phyloP scores from a whole-genome alignment of 1,284 basidiomycete species.

The Tilletia indica region DNA sequence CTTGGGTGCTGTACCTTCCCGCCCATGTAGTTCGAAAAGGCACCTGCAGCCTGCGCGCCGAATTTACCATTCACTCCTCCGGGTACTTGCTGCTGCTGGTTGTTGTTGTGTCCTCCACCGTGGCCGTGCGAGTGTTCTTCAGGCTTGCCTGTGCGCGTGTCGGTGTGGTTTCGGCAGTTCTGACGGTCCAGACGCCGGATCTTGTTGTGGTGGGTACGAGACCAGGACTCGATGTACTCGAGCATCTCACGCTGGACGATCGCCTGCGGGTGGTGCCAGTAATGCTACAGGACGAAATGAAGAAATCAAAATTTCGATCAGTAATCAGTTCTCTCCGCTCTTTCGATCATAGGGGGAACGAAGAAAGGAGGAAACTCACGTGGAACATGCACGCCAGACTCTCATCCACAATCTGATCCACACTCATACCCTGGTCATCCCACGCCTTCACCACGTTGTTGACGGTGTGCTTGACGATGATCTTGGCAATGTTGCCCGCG shows the following conservation, averaged over 20 bases:
- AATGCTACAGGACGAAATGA: constrained; percentile 23
- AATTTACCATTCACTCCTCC: constrained; percentile 5
- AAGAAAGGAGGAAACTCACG: constrained; percentile 9
- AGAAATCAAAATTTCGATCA: too few relatives aligned
- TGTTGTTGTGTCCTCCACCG: constrained; percentile 24
- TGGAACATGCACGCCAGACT: constrained; percentile 49
- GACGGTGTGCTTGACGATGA: too few relatives aligned
- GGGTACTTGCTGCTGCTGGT: constrained; percentile 5
- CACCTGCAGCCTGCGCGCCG: constrained; percentile 1
- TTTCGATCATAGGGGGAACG: too few relatives aligned
- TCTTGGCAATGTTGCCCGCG: too few relatives aligned
- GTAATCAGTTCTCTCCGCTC: too few relatives aligned
- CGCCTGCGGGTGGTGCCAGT: constrained; percentile 38
- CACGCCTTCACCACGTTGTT: too few relatives aligned
- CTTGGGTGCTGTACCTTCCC: constrained; percentile 6
- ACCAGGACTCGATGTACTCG: constrained; percentile 45
- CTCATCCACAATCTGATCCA: too few relatives aligned
- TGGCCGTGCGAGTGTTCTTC: constrained; percentile 42
- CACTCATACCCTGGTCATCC: too few relatives aligned
- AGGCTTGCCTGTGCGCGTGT: constrained; percentile 46
- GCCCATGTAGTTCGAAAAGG: background rate
- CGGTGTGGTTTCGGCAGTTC: constrained; percentile 42
- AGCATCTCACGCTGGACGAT: constrained; percentile 48
- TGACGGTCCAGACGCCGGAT: constrained; percentile 37
- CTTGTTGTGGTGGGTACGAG: constrained; percentile 34